Base-by-base conservation (phyloP, 495 filamentous ascomycete species). In the Podospora sp. region DNA sequence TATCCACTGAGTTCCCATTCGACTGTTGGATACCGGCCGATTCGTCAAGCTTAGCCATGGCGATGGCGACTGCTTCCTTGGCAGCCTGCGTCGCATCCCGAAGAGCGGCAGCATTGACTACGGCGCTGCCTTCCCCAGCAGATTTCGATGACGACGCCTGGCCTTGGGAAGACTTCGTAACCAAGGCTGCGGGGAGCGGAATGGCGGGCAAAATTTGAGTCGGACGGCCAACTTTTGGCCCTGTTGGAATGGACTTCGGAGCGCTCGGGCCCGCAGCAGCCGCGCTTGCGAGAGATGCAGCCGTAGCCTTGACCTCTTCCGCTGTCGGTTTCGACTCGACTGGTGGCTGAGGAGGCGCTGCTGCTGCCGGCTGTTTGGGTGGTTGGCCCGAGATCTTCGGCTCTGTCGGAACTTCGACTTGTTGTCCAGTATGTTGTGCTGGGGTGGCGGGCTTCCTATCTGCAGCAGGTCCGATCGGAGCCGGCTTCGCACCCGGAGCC, bases 41-140 rank as follows among this genome's bases (percentile, higher is more conserved):
- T 12, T 85, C 79, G 26, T 73, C 69, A 26, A 75, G 12, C 67
- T 68, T 65, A 16, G 72, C 73, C 14, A 96, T 92, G 14, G 92
- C 92, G 92, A 96, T 96, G 2, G 93, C 93, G 59, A 97, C 94
- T 29, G 93, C 93, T 56, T 90, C 91, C 50, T 88, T 90, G 7
- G 93, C 93, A 49, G 90, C 91, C 71, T 90, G 88, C 6, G 92
- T 94, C 2, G 92, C 92, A 76, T 93, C 91, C 59, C 86, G 86
- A 62, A 84, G 60, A 26, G 77, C 71, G 21, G 79, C 74, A 16
- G 75, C 69, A 20, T 68, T 74, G 0, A 73, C 60, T 63, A 72
- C 59, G 49, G 77, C 70, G 58, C 72, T 77, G 50, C 69, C 73
- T 53, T 52, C 62, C 46, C 26, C 73, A n/a, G 73, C 72, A 52